These are phyloP conservation scores for Boletus sp. DNA, from an alignment of 768 basidiomycete species.

Conservation along the genomic window DNA sequence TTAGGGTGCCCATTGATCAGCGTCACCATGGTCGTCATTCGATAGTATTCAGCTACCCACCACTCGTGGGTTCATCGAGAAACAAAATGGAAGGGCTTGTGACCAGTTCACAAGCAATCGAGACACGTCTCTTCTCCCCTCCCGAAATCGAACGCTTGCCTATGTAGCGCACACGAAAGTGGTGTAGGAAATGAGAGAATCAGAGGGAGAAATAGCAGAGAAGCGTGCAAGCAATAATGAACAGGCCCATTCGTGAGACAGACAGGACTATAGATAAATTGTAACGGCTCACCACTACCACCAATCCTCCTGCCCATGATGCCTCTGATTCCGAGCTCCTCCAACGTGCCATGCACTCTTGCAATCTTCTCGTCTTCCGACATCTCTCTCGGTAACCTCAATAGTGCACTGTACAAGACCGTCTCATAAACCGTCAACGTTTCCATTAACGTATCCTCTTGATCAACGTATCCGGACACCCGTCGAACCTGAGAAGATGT, in stretches of 20 bases:
- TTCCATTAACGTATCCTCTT: constrained; percentile 96
- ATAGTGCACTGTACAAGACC: constrained; percentile 86
- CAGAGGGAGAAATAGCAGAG: not conserved
- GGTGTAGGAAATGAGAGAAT: not conserved
- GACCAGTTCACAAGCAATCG: constrained; percentile 97
- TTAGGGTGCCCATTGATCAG: not conserved
- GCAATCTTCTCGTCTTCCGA: constrained; percentile 93
- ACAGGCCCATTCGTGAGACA: not conserved
- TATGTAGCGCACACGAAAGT: constrained; percentile 24
- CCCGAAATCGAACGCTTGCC: constrained; percentile 92
- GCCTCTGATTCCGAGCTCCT: constrained; percentile 88
- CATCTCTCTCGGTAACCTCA: constrained; percentile 93
- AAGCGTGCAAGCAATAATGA: not conserved
- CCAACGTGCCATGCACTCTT: constrained; percentile 92
- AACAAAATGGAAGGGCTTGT: constrained; percentile 96
- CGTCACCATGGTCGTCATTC: not conserved
- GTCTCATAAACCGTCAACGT: constrained; percentile 99
- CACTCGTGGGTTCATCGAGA: constrained; percentile 96
- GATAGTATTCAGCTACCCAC: constrained; percentile 39
- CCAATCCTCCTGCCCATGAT: constrained; percentile 93
- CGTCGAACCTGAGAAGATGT: constrained; percentile 73
- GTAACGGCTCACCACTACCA: constrained; percentile 62
- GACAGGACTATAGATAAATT: not conserved
- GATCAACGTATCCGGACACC: constrained; percentile 94
- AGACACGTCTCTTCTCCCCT: constrained; percentile 95